Evolutionary conservation across 1,139 yeast species (phyloP).

Genomic region (Meyerozyma athensensis): DNA sequence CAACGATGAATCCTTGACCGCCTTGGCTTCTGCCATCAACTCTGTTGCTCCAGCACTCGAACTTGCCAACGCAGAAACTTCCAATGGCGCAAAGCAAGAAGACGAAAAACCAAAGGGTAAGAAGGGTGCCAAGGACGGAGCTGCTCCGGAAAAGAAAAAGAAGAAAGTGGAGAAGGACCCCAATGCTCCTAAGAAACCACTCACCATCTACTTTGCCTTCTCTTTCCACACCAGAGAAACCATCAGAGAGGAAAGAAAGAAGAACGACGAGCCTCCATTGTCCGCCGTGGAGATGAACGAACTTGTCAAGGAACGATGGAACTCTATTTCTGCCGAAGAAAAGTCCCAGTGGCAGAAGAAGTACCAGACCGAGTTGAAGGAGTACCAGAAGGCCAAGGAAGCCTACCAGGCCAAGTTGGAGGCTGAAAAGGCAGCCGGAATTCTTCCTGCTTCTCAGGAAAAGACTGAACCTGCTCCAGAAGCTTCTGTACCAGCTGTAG

Average conservation of each 20-base stretch:
- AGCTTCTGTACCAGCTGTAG: conserved; percentile 6
- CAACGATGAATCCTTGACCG: conserved; percentile 28
- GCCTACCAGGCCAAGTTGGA: conserved; percentile 51
- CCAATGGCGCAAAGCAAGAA: neutral
- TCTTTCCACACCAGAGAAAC: conserved; percentile 59
- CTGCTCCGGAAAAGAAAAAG: conserved; percentile 37
- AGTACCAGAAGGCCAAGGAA: conserved; percentile 60
- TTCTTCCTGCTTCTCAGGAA: conserved; percentile 10
- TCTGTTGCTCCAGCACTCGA: conserved; percentile 14
- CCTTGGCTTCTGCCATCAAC: conserved; percentile 29
- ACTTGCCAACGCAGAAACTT: neutral
- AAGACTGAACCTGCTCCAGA: conserved; percentile 4
- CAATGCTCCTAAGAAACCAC: conserved; percentile 60
- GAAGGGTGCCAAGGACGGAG: conserved; percentile 1
- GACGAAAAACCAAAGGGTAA: neutral
- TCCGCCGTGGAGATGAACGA: conserved; percentile 74
- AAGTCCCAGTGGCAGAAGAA: conserved; percentile 73
- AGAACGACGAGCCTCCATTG: conserved; percentile 55
- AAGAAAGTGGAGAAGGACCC: conserved; percentile 47
- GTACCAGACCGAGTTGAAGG: conserved; percentile 60
- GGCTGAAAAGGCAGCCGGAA: conserved; percentile 11
- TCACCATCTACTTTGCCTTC: conserved; percentile 80
- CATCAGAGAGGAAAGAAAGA: conserved; percentile 61
- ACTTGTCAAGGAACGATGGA: conserved; percentile 77
- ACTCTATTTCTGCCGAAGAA: conserved; percentile 58